Evolutionary conservation across 345 rosid genomes (phyloP), one percentile per base, ranked within the genome.

Genomic region (Mangifera indica): DNA sequence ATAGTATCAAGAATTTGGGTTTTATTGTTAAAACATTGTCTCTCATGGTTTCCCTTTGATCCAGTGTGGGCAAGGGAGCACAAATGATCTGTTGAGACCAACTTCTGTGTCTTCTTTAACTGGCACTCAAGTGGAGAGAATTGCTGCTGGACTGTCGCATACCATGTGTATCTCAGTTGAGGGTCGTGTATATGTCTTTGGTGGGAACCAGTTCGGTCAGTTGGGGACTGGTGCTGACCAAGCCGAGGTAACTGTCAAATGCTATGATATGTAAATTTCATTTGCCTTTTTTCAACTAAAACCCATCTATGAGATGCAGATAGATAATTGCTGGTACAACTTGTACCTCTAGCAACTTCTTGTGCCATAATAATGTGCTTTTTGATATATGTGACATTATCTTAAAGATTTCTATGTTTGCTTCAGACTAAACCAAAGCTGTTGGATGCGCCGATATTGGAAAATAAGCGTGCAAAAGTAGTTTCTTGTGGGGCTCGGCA

Each of bases 191-290:
- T 90, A 87, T 77, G 76, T 85, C 5, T 89, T 91, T 40, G 94
- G 98, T 58, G 97, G 97, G n/a, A 91, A 90, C 74, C 98, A 93
- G 76, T 93, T 90, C 70, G 98, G 92, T 52, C 97, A 93, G 64
- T 57, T 90, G 54, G 98, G 98, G 70, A 88, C 96, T 26, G 96
- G 89, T 63, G 81, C 76, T 53, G 92, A 87, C n/a, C 93, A 86
- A 45, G 83, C 72, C 49, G 94, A 93, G 96, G 98, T 89, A 85
- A 0, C 10, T 54, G 2, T 37, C 14, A 7, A 54, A 15, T 14
- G 26, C 60, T 54, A 21, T 46, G 40, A 42, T 74, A 40, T 60
- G 2, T 18, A 55, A 1, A 51, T 22, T 55, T 58, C n/a, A 60
- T 34, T 52, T 10, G 12, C 52, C 34, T 3, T 10, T 3, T 10